Percentiles rank a stretch among this genome's conserved stretches.
Conservation (phyloP, 306 rosid genomes). For the Lagenaria siceraria region DNA sequence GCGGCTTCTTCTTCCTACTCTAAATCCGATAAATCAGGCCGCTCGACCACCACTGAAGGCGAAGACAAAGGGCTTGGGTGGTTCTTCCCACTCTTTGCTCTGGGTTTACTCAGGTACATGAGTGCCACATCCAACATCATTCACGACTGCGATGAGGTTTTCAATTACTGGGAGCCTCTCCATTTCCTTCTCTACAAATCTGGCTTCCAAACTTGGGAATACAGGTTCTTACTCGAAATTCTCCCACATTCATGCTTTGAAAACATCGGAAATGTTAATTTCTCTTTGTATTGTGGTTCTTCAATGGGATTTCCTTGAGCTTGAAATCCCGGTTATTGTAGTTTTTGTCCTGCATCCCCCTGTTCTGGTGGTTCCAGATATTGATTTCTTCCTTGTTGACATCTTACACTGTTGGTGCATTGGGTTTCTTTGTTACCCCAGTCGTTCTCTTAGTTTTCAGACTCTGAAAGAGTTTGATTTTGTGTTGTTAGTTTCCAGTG, state of each 20-base stretch:
- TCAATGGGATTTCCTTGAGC: not conserved
- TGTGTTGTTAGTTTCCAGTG: not conserved
- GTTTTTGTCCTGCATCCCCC: not conserved
- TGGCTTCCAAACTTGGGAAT: conserved; percentile 98
- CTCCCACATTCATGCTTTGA: not conserved
- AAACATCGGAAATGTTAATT: not conserved
- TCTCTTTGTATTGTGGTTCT: not conserved
- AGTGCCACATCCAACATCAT: conserved; percentile 87
- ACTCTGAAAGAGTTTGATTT: not conserved
- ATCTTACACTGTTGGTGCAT: not conserved
- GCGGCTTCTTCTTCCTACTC: conserved; percentile 34
- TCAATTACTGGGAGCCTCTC: conserved; percentile 97
- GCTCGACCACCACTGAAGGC: conserved; percentile 19
- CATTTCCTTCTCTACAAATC: conserved; percentile 91
- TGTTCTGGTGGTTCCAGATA: not conserved
- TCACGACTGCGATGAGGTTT: conserved; percentile 96
- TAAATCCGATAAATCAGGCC: conserved; percentile 42
- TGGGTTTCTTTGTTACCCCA: not conserved
- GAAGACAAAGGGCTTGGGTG: conserved; percentile 47
- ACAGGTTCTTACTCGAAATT: conserved; percentile 27
- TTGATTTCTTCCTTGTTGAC: too few species aligned
- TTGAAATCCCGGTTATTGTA: not conserved
- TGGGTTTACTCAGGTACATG: conserved; percentile 72
- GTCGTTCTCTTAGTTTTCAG: not conserved
- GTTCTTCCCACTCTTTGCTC: conserved; percentile 43